phyloP scores from a whole-genome alignment of 768 basidiomycete species.

The Tylopilus cervinicoccineus region DNA sequence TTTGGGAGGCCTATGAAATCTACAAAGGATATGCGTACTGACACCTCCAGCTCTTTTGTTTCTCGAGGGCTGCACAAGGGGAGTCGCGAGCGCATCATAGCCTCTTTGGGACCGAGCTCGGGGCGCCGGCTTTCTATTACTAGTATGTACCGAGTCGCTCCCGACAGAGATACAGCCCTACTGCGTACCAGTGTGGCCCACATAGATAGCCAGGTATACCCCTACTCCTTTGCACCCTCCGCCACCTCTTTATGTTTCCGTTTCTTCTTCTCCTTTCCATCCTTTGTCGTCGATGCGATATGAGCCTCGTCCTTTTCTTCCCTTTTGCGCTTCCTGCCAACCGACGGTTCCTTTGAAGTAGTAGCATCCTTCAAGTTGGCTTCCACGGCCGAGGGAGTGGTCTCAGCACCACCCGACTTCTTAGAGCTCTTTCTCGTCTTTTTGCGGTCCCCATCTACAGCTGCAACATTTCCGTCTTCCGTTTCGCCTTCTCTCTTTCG shows the following conservation, averaged over 20 bases:
- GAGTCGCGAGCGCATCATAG: neutral
- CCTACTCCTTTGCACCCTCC: slow-evolving; percentile 3
- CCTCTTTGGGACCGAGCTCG: neutral
- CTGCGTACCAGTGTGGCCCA: too few species aligned
- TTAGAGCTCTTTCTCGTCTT: slow-evolving; percentile 24
- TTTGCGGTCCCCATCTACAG: slow-evolving; percentile 14
- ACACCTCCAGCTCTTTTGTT: neutral
- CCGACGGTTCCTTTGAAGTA: slow-evolving; percentile 5
- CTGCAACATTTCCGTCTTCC: slow-evolving; percentile 8
- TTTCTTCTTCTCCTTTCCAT: slow-evolving; percentile 32
- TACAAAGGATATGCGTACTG: neutral
- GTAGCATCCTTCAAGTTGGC: slow-evolving; percentile 14
- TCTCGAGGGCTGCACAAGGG: neutral
- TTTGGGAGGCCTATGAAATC: neutral
- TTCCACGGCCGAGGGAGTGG: slow-evolving; percentile 4
- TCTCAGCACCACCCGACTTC: slow-evolving; percentile 6
- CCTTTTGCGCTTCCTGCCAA: slow-evolving; percentile 26
- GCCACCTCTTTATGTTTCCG: slow-evolving; percentile 18
- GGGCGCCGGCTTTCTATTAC: too few species aligned
- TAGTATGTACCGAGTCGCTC: too few species aligned
- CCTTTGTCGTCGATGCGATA: slow-evolving; percentile 14
- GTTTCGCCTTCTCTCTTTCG: slow-evolving; percentile 26
- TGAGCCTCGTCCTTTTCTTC: slow-evolving; percentile 6
- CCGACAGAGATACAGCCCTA: too few species aligned
- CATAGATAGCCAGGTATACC: too few species aligned